Percentiles rank a stretch among this genome's conserved stretches.
phyloP scores from a whole-genome alignment of 495 filamentous ascomycete species.

The Massariosphaeria phaeospora region DNA sequence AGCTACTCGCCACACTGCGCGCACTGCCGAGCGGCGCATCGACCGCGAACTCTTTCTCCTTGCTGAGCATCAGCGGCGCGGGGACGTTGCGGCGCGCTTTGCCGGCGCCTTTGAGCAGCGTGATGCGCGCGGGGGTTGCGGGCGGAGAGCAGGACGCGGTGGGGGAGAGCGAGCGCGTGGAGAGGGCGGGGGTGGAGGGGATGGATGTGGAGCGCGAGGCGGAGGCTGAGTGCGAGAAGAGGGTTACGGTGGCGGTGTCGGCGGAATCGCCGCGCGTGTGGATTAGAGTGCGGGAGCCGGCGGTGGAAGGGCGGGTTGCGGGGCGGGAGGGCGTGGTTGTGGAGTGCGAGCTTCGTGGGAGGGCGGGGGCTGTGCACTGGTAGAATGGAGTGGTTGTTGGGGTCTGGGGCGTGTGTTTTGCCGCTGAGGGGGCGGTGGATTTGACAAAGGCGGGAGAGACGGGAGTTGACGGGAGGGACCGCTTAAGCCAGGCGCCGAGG shows the following conservation, averaged over 20 bases:
- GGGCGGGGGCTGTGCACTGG: constrained; percentile 18
- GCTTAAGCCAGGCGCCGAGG: constrained; percentile 29
- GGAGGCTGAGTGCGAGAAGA: no score
- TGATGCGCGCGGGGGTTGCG: constrained; percentile 4
- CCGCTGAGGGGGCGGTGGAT: background rate
- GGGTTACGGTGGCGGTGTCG: constrained; percentile 27
- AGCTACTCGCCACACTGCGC: constrained; percentile 12
- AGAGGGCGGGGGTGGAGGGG: constrained; percentile 22
- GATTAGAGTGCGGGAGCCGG: constrained; percentile 15
- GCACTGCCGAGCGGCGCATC: constrained; percentile 13
- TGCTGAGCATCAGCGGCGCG: constrained; percentile 7
- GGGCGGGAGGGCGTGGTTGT: background rate
- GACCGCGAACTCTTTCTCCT: constrained; percentile 23
- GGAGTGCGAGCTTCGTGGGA: background rate
- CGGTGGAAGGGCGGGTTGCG: constrained; percentile 13
- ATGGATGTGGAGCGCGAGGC: background rate
- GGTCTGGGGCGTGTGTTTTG: background rate
- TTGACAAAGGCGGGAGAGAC: constrained; percentile 17
- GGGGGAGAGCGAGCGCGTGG: constrained; percentile 6
- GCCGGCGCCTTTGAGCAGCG: constrained; percentile 18
- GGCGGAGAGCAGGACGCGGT: background rate
- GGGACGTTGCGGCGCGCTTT: constrained; percentile 20
- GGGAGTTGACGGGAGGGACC: constrained; percentile 24
- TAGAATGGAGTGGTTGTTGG: constrained; percentile 16
- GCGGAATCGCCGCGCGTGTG: constrained; percentile 23